These are phyloP conservation scores for Hapsidospora chrysogenum DNA, from an alignment of 495 filamentous ascomycete species.

Conservation along the genomic window DNA sequence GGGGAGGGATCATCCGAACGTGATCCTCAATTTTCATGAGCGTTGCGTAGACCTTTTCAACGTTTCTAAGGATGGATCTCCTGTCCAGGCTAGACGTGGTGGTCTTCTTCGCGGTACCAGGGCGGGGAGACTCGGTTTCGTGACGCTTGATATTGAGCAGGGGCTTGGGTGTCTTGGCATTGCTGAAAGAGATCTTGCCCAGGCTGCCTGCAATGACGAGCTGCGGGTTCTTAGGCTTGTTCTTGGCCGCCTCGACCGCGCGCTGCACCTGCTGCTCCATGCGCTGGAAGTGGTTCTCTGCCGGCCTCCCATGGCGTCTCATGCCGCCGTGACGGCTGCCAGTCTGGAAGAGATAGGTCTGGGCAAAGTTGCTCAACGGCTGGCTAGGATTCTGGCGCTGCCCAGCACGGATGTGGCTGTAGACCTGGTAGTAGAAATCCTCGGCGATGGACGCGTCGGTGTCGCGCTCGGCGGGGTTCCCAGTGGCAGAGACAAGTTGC, in stretches of 20 bases:
- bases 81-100: constrained; percentile 44
- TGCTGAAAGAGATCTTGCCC: constrained; percentile 97
- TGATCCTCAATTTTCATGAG: constrained; percentile 91
- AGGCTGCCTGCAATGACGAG: constrained; percentile 97
- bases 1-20: constrained; percentile 70
- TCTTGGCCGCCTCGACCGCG: constrained; percentile 91
- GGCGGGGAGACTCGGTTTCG: constrained; percentile 18
- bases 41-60: constrained; percentile 71
- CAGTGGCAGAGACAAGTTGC: constrained; percentile 82
- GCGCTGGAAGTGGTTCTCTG: constrained; percentile 91
- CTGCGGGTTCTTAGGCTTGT: constrained; percentile 93
- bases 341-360: constrained; percentile 92
- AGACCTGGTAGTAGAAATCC: constrained; percentile 98
- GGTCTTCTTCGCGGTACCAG: constrained; percentile 27
- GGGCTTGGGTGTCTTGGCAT: constrained; percentile 89
- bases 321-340: constrained; percentile 58
- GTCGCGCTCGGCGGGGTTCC: constrained; percentile 63
- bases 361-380: constrained; percentile 86
- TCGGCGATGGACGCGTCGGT: constrained; percentile 67
- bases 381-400: constrained; percentile 77
- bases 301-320: constrained; percentile 56
- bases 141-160: constrained; percentile 86
- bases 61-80: constrained; percentile 65
- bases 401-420: constrained; percentile 79
- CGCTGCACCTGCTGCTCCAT: constrained; percentile 99